phyloP scores from a whole-genome alignment of 345 rosid species.

The Boechera stricta region DNA sequence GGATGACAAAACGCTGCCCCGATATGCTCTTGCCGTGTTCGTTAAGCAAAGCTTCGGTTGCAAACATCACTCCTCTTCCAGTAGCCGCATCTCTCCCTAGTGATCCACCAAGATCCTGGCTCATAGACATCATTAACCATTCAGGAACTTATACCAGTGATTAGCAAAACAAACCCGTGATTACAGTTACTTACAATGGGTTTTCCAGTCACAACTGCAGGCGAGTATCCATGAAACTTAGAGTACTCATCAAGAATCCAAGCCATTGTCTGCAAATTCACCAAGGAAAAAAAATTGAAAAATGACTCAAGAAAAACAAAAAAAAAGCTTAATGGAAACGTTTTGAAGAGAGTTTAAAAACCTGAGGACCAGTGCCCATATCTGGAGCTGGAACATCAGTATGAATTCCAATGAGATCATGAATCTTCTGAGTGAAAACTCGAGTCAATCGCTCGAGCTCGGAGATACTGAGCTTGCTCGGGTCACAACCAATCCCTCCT shows the following conservation, averaged over 20 bases:
- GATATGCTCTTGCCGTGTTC: slow-evolving; percentile 78
- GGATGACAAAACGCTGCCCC: slow-evolving; percentile 82
- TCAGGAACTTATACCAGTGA: not conserved
- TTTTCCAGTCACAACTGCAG: slow-evolving; percentile 71
- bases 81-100: slow-evolving; percentile 98
- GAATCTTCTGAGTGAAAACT: slow-evolving; percentile 71
- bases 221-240: slow-evolving; percentile 69
- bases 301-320: not conserved
- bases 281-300: slow-evolving; percentile 12
- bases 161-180: not conserved
- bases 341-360: slow-evolving; percentile 25
- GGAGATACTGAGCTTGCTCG: slow-evolving; percentile 49
- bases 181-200: slow-evolving; percentile 48
- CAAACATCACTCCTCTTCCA: slow-evolving; percentile 94
- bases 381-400: slow-evolving; percentile 75
- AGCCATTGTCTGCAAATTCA: slow-evolving; percentile 60
- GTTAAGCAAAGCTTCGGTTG: slow-evolving; percentile 88
- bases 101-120: slow-evolving; percentile 96
- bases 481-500: slow-evolving; percentile 67
- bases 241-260: slow-evolving; percentile 75
- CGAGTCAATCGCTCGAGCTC: slow-evolving; percentile 64
- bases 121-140: slow-evolving; percentile 6
- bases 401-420: slow-evolving; percentile 51
- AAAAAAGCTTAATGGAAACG: not conserved
- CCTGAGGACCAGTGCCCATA: slow-evolving; percentile 74